phyloP scores from a whole-genome alignment of 306 rosid species.

The Lupinus albus region DNA sequence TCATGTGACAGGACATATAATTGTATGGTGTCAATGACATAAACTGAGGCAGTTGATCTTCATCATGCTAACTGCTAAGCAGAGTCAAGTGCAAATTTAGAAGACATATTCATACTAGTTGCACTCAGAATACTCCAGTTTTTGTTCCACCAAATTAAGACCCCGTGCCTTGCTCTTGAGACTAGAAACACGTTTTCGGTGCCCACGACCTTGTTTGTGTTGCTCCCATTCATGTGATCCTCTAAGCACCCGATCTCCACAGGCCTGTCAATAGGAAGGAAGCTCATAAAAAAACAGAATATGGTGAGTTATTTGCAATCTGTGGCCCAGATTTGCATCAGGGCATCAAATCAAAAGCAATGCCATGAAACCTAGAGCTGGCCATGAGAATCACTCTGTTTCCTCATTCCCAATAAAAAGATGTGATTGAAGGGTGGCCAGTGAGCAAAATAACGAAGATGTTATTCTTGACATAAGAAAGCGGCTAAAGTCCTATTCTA shows the following conservation, averaged over 20 bases:
- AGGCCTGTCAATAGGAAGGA: slow-evolving; percentile 61
- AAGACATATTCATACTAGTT: slow-evolving; percentile 6
- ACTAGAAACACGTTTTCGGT: slow-evolving; percentile 67
- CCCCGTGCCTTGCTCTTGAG: slow-evolving; percentile 59
- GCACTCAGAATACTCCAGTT: slow-evolving; percentile 31
- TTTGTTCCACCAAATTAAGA: slow-evolving; percentile 35
- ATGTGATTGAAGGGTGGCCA: background rate
- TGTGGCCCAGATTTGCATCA: background rate
- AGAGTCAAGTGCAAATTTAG: slow-evolving; percentile 3
- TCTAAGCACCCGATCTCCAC: slow-evolving; percentile 74
- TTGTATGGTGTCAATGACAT: no score
- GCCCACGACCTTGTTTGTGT: slow-evolving; percentile 74
- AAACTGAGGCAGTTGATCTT: background rate
- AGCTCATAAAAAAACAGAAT: slow-evolving; percentile 18
- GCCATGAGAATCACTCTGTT: slow-evolving; percentile 10
- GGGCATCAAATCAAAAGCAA: background rate
- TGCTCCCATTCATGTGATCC: slow-evolving; percentile 95
- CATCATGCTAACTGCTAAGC: background rate
- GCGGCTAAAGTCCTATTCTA: background rate
- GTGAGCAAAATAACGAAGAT: no score
- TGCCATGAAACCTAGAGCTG: background rate
- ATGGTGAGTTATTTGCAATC: background rate
- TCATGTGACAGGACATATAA: no score
- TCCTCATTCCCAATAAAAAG: background rate
- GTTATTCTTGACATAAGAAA: background rate